Conservation (phyloP, 768 basidiomycete genomes). For the Leccinum boreale region DNA sequence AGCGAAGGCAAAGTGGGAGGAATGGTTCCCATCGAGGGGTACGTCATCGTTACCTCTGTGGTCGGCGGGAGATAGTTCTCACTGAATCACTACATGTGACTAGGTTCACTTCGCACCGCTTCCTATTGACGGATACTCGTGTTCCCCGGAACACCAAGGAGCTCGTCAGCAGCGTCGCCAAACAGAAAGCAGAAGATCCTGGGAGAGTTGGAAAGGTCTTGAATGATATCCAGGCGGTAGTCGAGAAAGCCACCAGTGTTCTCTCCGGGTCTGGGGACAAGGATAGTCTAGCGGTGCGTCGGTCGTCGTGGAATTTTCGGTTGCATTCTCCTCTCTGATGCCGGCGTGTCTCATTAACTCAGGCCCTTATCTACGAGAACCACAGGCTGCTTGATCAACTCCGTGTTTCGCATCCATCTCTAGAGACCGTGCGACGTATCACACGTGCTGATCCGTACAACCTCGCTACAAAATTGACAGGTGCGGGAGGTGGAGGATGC, state of each 20-base stretch:
- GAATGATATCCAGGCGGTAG: conserved; percentile 78
- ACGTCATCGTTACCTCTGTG: conserved; percentile 25
- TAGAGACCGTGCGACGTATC: conserved; percentile 78
- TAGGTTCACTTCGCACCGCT: conserved; percentile 88
- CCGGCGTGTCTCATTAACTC: not conserved
- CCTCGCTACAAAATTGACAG: conserved; percentile 92
- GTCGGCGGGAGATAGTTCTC: not conserved
- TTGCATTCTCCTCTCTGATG: not conserved
- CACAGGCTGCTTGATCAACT: conserved; percentile 80
- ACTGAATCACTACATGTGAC: not conserved
- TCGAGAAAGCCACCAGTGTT: conserved; percentile 72
- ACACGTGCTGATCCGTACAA: conserved; percentile 61
- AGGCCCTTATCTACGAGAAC: conserved; percentile 88
- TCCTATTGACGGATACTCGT: conserved; percentile 90
- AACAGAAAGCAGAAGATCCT: conserved; percentile 79
- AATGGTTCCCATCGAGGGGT: conserved; percentile 87
- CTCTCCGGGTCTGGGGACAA: conserved; percentile 52
- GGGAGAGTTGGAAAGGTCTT: conserved; percentile 76
- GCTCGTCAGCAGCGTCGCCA: conserved; percentile 85
- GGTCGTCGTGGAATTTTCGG: not conserved
- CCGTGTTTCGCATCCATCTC: conserved; percentile 85
- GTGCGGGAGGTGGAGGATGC: conserved; percentile 98
- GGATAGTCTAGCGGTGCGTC: conserved; percentile 52
- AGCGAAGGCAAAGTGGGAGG: conserved; percentile 65
- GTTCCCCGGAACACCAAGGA: conserved; percentile 93